A percentile compares a stretch with the other conserved stretches of the same genome.
These are phyloP conservation scores for Trypanosoma caninum DNA, from an alignment of 208 protist species.

Conservation along the genomic window DNA sequence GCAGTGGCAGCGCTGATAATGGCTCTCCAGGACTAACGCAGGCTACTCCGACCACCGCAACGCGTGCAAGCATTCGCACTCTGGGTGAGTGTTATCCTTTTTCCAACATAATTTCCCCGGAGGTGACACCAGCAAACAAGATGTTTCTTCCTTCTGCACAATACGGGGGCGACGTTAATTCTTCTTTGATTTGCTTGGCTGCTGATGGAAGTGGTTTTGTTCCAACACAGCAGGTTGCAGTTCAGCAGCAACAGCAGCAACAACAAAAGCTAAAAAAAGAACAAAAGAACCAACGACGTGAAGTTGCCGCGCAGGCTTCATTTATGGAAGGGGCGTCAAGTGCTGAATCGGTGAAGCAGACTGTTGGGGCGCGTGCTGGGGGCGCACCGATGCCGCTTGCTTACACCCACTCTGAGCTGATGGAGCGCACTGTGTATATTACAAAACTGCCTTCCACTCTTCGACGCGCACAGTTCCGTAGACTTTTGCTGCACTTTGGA, in stretches of 20 bases:
- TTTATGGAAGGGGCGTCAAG: constrained; percentile 2
- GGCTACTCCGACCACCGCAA: constrained; percentile 2
- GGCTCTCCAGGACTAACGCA: constrained; percentile 25
- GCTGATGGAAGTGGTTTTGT: neutral
- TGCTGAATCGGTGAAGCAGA: constrained; percentile 1
- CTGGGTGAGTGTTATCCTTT: too few relatives aligned
- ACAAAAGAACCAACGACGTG: neutral
- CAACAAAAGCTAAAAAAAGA: neutral
- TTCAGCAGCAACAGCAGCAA: neutral
- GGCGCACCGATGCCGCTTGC: neutral
- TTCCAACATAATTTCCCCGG: constrained; percentile 8
- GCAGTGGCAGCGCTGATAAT: constrained; percentile 23
- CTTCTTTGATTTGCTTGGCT: neutral
- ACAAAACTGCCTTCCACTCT: constrained; percentile 75
- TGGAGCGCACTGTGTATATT: constrained; percentile 78
- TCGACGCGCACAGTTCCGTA: constrained; percentile 53
- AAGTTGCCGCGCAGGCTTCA: neutral
- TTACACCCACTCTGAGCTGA: constrained; percentile 38
- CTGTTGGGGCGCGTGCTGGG: neutral
- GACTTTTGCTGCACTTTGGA: constrained; percentile 74
- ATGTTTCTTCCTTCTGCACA: too few relatives aligned
- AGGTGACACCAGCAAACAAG: constrained; percentile 19
- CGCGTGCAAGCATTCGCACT: constrained; percentile 1
- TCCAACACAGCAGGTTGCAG: neutral
- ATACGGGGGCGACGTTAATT: neutral